Evolutionary conservation across 2,329 filamentous ascomycete genomes (phyloP).

Genomic region (Verticillium isaacii): DNA sequence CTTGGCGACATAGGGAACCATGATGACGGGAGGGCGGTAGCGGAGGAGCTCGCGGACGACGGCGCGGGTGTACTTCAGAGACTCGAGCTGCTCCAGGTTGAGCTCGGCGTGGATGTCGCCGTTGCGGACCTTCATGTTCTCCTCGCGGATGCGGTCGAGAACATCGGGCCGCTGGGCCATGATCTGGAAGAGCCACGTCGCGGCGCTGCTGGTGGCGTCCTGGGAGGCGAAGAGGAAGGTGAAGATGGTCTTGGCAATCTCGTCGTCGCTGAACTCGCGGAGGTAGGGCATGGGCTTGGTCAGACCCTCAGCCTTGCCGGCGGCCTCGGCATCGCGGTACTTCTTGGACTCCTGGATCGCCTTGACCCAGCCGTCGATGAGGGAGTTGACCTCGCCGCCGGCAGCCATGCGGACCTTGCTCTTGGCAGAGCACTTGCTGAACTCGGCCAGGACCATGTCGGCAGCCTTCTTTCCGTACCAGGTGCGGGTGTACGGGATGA

Average conservation of each 20-base stretch:
- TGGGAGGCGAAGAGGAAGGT: slow-evolving; percentile 97
- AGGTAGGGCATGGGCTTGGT: slow-evolving; percentile 81
- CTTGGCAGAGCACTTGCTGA: slow-evolving; percentile 87
- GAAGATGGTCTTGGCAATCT: slow-evolving; percentile 91
- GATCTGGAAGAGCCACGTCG: slow-evolving; percentile 93
- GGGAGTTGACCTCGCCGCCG: slow-evolving; percentile 81
- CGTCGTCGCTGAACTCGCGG: slow-evolving; percentile 82
- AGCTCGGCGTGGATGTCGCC: slow-evolving; percentile 68
- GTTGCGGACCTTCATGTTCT: slow-evolving; percentile 74
- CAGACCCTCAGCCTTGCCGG: slow-evolving; percentile 62
- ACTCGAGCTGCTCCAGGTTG: slow-evolving; percentile 81
- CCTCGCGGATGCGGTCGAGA: slow-evolving; percentile 83
- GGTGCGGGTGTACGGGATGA: slow-evolving; percentile 88
- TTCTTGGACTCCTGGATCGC: slow-evolving; percentile 79
- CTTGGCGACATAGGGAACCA: slow-evolving; percentile 94
- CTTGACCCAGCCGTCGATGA: slow-evolving; percentile 93
- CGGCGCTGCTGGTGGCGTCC: slow-evolving; percentile 90
- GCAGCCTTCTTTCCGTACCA: slow-evolving; percentile 97
- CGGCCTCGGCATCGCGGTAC: slow-evolving; percentile 74
- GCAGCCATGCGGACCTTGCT: slow-evolving; percentile 88
- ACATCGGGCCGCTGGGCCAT: slow-evolving; percentile 92
- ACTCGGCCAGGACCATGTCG: slow-evolving; percentile 86
- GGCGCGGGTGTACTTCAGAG: slow-evolving; percentile 83
- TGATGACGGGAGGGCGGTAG: slow-evolving; percentile 92
- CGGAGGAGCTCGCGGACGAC: slow-evolving; percentile 88